A percentile compares a stretch with the other conserved stretches of the same genome.
Evolutionary conservation across 176 grass and related monocot genomes (phyloP).

Genomic region (Cymbopogon citratus): DNA sequence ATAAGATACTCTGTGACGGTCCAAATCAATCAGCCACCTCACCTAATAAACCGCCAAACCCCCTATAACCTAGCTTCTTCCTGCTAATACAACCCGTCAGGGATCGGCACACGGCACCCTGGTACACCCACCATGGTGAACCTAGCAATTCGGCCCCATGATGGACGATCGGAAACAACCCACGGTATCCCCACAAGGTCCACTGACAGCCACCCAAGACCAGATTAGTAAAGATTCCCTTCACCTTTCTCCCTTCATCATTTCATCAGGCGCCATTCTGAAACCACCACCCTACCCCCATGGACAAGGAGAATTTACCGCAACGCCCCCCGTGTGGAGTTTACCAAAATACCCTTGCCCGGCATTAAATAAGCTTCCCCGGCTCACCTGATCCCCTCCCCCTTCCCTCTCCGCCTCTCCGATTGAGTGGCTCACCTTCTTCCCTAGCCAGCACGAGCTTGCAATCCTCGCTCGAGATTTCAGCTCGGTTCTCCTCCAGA

Average conservation of each 20-base stretch:
- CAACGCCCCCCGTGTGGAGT: not conserved
- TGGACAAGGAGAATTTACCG: slow-evolving; percentile 1
- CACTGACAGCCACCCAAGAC: slow-evolving; percentile 30
- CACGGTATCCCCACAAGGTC: not conserved
- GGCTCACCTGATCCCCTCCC: slow-evolving; percentile 24
- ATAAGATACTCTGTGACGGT: too few relatives aligned
- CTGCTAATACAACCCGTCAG: too few relatives aligned
- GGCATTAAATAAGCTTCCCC: slow-evolving; percentile 43
- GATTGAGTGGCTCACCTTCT: slow-evolving; percentile 7
- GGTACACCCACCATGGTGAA: not conserved
- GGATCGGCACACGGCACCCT: too few relatives aligned
- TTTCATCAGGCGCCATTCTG: not conserved
- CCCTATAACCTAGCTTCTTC: too few relatives aligned
- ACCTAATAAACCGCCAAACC: too few relatives aligned
- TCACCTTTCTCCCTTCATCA: slow-evolving; percentile 2
- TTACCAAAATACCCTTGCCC: slow-evolving; percentile 10
- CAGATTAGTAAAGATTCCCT: slow-evolving; percentile 31
- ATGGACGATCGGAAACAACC: slow-evolving; percentile 15
- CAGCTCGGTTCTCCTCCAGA: not conserved
- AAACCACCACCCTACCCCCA: not conserved
- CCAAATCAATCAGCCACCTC: too few relatives aligned
- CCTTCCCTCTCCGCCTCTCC: slow-evolving; percentile 5
- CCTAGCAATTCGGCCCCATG: not conserved
- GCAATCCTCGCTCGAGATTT: not conserved
- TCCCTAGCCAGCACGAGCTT: slow-evolving; percentile 21